Base-by-base conservation (phyloP, 495 filamentous ascomycete species). In the Lasiosphaeria ovina region DNA sequence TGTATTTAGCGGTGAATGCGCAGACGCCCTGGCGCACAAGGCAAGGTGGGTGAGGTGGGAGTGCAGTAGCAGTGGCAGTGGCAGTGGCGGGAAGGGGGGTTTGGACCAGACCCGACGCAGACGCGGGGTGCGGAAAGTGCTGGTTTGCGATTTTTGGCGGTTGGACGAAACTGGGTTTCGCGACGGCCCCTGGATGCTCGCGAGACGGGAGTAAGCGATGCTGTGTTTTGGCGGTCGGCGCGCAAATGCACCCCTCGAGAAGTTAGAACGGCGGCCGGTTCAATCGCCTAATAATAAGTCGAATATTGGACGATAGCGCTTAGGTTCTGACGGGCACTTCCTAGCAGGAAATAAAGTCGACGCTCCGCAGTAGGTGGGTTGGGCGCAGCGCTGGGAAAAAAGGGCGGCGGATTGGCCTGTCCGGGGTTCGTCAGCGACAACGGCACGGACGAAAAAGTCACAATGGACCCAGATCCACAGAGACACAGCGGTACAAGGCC, bases 361-460 rank as follows among this genome's bases (percentile, higher is more conserved):
- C 54, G 49, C 42, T 12, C 16, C 17, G 49, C 49, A 33, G 38
- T 12, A 45, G 51, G 42, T 35, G 59, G 45, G 62, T 68, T 68
- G 66, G 66, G 66, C 66, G 56, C 62, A 58, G 57, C 24, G 24
- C 24, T 24, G 24, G 24, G 24, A 2, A 2, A 64, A 59, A 33
- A 54, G 33, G 31, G 32, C n/a, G n/a, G 34, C n/a, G 44, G 55
- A 52, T 64, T 63, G 61, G 64, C 61, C 60, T 59, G 56, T 57
- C 35, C 55, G 55, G 17, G 45, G 16, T 58, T 57, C 65, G 67
- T 69, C 61, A 69, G 66, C 58, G 55, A 60, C 60, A 56, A 54
- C 38, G 51, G 55, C 57, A 60, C 62, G 61, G 59, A 60, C 42
- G 44, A 24, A 62, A 61, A 56, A 49, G 63, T 61, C 56, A 44